phyloP scores from a whole-genome alignment of 2,329 filamentous ascomycete genomes.

The Xylariaceae sp. region DNA sequence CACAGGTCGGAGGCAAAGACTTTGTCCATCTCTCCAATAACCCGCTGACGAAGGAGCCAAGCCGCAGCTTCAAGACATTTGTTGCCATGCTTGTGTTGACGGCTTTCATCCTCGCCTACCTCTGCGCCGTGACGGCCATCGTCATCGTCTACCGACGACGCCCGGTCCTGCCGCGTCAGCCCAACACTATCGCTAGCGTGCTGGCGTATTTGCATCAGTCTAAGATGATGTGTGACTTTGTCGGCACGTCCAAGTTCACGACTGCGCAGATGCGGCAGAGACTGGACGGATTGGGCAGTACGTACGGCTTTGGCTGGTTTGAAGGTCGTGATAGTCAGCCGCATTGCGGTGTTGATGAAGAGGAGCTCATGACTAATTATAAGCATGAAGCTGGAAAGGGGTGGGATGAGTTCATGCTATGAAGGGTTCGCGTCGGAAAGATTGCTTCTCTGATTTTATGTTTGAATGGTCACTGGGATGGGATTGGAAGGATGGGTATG shows the following conservation, averaged over 20 bases:
- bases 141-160: conserved; percentile 60
- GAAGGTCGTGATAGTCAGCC: conserved; percentile 64
- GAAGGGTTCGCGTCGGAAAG: no score
- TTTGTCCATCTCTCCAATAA: conserved; percentile 42
- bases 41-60: conserved; percentile 32
- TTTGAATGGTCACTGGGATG: not conserved
- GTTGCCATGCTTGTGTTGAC: conserved; percentile 59
- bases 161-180: conserved; percentile 71
- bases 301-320: conserved; percentile 75
- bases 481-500: not conserved
- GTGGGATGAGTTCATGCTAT: not conserved
- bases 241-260: conserved; percentile 60
- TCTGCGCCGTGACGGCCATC: conserved; percentile 52
- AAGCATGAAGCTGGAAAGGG: conserved; percentile 51
- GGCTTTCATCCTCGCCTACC: conserved; percentile 59
- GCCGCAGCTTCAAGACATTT: conserved; percentile 61
- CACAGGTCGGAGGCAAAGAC: conserved; percentile 57
- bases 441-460: no score
- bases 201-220: conserved; percentile 74
- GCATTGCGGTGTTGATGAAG: conserved; percentile 74
- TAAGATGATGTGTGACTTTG: conserved; percentile 73
- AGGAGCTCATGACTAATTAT: conserved; percentile 62
- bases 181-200: conserved; percentile 70
- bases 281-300: conserved; percentile 57
- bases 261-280: conserved; percentile 56